Conservation (phyloP, 23 red algal species). For the Gracilaria gracilis region DNA sequence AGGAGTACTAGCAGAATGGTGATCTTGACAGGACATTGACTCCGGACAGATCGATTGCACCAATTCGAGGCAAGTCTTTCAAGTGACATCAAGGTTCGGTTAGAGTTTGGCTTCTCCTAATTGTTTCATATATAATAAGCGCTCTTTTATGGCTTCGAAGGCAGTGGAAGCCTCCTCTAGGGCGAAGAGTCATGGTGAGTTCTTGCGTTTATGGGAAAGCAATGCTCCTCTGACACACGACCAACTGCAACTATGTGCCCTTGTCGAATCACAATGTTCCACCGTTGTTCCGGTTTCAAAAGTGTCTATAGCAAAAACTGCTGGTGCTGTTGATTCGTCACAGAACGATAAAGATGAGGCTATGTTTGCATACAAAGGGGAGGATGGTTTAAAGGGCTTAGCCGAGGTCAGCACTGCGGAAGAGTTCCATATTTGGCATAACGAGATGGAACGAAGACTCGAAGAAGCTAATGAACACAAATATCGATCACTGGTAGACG, state of each 20-base stretch:
- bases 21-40: too few species aligned
- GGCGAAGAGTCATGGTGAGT: conserved; percentile 71
- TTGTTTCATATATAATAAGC: background rate
- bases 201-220: conserved; percentile 78
- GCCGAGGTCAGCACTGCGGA: conserved; percentile 59
- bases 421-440: conserved; percentile 65
- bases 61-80: too few species aligned
- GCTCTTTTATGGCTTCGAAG: conserved; percentile 8
- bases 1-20: too few species aligned
- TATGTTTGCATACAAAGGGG: conserved; percentile 36
- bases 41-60: too few species aligned
- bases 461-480: conserved; percentile 80
- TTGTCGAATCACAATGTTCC: conserved; percentile 36
- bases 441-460: conserved; percentile 63
- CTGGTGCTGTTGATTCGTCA: background rate
- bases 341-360: background rate
- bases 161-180: conserved; percentile 21
- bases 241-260: conserved; percentile 59
- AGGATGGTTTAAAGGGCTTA: conserved; percentile 53
- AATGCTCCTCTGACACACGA: conserved; percentile 64
- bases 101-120: too few species aligned
- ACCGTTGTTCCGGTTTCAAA: conserved; percentile 6
- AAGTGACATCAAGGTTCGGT: too few species aligned
- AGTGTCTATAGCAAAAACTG: background rate
- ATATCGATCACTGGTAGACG: conserved; percentile 52